Conservation (phyloP, 495 filamentous ascomycete genomes). For the Neurospora discreta region DNA sequence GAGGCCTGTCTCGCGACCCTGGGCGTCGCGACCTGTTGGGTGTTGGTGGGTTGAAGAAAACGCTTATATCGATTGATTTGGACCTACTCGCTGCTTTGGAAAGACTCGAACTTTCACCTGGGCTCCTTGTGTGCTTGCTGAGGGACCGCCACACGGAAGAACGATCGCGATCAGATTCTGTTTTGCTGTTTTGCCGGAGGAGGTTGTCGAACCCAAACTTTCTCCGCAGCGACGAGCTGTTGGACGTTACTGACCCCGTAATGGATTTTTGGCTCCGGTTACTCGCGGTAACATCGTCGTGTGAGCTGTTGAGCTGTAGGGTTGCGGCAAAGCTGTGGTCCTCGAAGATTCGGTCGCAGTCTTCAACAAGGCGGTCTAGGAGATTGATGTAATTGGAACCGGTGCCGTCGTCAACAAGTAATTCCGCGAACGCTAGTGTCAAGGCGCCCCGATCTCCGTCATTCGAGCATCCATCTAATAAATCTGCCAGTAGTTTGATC, state of each 20-base stretch:
- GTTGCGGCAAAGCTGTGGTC: conserved; percentile 43
- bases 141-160: conserved; percentile 76
- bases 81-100: conserved; percentile 58
- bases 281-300: conserved; percentile 37
- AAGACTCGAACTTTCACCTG: conserved; percentile 43
- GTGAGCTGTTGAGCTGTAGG: conserved; percentile 22
- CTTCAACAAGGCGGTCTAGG: conserved; percentile 84
- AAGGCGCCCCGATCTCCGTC: conserved; percentile 86
- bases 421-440: conserved; percentile 82
- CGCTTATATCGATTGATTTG: conserved; percentile 68
- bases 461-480: conserved; percentile 88
- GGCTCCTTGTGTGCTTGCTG: conserved; percentile 64
- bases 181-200: conserved; percentile 66
- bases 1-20: conserved; percentile 53
- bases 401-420: conserved; percentile 66
- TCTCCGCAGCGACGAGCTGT: conserved; percentile 75
- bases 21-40: conserved; percentile 46
- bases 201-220: conserved; percentile 69
- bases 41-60: conserved; percentile 24
- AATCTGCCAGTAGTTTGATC: conserved; percentile 74
- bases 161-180: conserved; percentile 46
- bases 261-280: conserved; percentile 33
- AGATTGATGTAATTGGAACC: conserved; percentile 81
- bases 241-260: conserved; percentile 42
- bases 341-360: conserved; percentile 79